phyloP scores from a whole-genome alignment of 192 early-diverging fungal genomes.

The Mortierella claussenii region DNA sequence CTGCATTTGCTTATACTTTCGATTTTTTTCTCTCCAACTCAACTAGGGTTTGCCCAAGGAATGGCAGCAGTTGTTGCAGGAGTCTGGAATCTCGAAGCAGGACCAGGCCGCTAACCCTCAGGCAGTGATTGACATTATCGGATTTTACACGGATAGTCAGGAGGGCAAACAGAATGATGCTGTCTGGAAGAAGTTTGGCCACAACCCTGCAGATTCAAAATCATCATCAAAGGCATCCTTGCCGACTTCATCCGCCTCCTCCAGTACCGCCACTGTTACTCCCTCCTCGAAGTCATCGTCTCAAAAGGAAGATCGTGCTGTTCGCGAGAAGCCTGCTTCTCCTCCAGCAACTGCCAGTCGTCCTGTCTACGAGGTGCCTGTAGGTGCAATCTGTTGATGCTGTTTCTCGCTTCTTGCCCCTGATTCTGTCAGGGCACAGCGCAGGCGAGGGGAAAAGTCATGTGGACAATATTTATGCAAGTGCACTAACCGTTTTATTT shows the following conservation, averaged over 20 bases:
- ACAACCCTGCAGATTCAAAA: conserved; percentile 14
- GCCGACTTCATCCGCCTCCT: conserved; percentile 33
- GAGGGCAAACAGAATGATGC: conserved; percentile 51
- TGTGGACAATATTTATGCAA: too few relatives aligned
- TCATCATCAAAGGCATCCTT: neutral
- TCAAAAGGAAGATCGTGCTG: conserved; percentile 24
- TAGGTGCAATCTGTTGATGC: conserved; percentile 13
- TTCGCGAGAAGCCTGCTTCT: conserved; percentile 24
- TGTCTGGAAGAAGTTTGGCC: conserved; percentile 63
- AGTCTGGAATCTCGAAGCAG: conserved; percentile 94
- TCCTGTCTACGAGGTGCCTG: conserved; percentile 33
- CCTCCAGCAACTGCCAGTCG: conserved; percentile 13
- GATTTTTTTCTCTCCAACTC: neutral
- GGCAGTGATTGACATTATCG: conserved; percentile 85
- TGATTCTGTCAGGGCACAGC: too few relatives aligned
- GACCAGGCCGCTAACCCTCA: conserved; percentile 95
- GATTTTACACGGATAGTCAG: conserved; percentile 80
- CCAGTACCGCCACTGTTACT: too few relatives aligned
- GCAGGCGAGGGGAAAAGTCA: too few relatives aligned
- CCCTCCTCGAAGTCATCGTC: neutral
- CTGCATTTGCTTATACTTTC: conserved; percentile 11
- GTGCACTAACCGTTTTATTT: conserved; percentile 10
- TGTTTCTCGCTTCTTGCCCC: too few relatives aligned
- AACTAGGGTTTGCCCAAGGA: conserved; percentile 90
- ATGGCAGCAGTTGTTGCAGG: conserved; percentile 91